These are phyloP conservation scores for Globisporangium viniferum DNA, from an alignment of 352 stramenopile genomes.

Conservation along the genomic window DNA sequence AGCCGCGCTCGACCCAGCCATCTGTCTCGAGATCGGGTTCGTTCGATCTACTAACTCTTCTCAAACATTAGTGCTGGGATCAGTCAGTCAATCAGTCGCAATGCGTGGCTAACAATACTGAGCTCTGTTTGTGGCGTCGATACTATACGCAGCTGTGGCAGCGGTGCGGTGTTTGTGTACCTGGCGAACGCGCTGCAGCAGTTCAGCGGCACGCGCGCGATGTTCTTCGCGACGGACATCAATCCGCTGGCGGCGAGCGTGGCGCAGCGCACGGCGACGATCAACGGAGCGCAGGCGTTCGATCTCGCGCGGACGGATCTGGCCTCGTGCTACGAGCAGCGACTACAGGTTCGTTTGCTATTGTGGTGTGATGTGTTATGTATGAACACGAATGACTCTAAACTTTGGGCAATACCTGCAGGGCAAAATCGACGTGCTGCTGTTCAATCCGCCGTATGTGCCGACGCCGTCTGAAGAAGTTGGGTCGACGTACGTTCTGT, in stretches of 20 bases:
- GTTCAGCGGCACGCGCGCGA: conserved; percentile 31
- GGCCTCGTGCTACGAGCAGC: conserved; percentile 49
- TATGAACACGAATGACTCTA: not conserved
- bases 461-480: conserved; percentile 96
- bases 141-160: conserved; percentile 40
- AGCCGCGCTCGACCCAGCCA: conserved; percentile 39
- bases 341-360: conserved; percentile 38
- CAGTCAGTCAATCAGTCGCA: no score
- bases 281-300: conserved; percentile 75
- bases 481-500: conserved; percentile 64
- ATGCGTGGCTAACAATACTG: no score
- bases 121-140: not conserved
- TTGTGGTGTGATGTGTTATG: not conserved
- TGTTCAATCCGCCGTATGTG: conserved; percentile 99
- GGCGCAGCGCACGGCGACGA: conserved; percentile 75
- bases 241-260: conserved; percentile 88
- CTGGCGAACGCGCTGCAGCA: conserved; percentile 77
- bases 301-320: conserved; percentile 89
- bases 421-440: conserved; percentile 89
- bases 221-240: conserved; percentile 91
- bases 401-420: conserved; percentile 8
- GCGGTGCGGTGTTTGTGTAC: conserved; percentile 66
- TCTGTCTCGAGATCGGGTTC: conserved; percentile 90
- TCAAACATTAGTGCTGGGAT: no score
- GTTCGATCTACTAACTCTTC: conserved; percentile 7